These are phyloP conservation scores for Pythium chondricola DNA, from an alignment of 352 stramenopile species.

Conservation along the genomic window DNA sequence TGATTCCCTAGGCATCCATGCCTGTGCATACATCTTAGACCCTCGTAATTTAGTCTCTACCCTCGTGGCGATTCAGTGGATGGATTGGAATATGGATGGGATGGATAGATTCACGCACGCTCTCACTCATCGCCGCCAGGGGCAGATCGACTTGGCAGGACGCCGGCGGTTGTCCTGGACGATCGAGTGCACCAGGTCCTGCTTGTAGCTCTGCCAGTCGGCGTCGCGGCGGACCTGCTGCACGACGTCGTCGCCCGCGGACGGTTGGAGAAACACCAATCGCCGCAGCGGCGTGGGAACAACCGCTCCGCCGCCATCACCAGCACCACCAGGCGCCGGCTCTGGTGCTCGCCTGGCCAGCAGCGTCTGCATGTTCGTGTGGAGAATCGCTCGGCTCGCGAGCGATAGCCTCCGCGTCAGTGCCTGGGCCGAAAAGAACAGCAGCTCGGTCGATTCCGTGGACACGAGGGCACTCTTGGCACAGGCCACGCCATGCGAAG, in stretches of 20 bases:
- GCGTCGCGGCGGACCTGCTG: constrained; percentile 9
- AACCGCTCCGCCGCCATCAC: too few relatives aligned
- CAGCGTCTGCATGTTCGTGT: constrained; percentile 36
- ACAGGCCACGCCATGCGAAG: constrained; percentile 20
- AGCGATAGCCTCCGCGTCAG: constrained; percentile 27
- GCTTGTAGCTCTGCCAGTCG: constrained; percentile 16
- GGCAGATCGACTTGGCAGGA: background rate
- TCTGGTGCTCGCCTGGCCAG: too few relatives aligned
- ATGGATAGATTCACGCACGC: too few relatives aligned
- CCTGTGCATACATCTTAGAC: background rate
- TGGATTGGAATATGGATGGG: too few relatives aligned
- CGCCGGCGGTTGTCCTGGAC: constrained; percentile 4
- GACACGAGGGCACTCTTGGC: constrained; percentile 44
- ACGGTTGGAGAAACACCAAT: constrained; percentile 12
- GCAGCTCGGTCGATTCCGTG: constrained; percentile 29
- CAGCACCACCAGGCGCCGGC: too few relatives aligned
- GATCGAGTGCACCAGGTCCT: constrained; percentile 8
- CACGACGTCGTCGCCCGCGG: constrained; percentile 9
- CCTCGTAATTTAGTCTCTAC: too few relatives aligned
- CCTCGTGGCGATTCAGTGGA: too few relatives aligned
- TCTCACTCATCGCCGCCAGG: constrained; percentile 3
- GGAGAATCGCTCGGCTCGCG: constrained; percentile 27
- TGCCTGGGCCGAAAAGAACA: constrained; percentile 44
- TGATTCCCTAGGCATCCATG: constrained; percentile 15
- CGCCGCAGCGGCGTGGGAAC: too few relatives aligned